Percentiles rank a stretch among this genome's conserved stretches.
Conservation (phyloP, 2,329 filamentous ascomycete genomes). For the Cadophora malorum region DNA sequence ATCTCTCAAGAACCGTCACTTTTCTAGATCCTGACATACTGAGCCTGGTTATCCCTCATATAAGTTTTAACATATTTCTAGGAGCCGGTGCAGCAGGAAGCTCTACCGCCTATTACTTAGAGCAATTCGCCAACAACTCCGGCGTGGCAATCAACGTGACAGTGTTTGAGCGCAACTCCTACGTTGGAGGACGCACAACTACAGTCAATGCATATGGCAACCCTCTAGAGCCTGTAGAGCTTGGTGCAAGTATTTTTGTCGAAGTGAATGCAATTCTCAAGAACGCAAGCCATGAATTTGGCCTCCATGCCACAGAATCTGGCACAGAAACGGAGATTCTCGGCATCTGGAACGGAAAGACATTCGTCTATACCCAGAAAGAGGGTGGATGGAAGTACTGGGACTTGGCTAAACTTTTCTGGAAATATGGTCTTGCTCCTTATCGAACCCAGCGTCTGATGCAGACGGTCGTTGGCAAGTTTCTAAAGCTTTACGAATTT, state of each 20-base stretch:
- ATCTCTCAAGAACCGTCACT: not conserved
- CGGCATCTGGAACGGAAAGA: slow-evolving; percentile 83
- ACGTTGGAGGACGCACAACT: slow-evolving; percentile 84
- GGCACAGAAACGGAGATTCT: slow-evolving; percentile 57
- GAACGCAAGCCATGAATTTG: slow-evolving; percentile 73
- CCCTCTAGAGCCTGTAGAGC: slow-evolving; percentile 72
- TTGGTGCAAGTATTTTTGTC: slow-evolving; percentile 94
- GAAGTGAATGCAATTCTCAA: slow-evolving; percentile 82
- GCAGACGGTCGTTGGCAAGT: slow-evolving; percentile 72
- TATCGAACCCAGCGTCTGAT: slow-evolving; percentile 76
- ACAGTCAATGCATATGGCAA: slow-evolving; percentile 81
- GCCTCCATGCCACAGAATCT: slow-evolving; percentile 61
- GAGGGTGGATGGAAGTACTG: slow-evolving; percentile 73
- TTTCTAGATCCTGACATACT: not conserved
- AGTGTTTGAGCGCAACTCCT: slow-evolving; percentile 80
- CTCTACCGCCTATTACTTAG: slow-evolving; percentile 84
- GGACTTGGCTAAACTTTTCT: slow-evolving; percentile 79
- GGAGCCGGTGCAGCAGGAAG: slow-evolving; percentile 90
- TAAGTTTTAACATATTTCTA: slow-evolving; percentile 46
- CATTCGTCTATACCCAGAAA: slow-evolving; percentile 72
- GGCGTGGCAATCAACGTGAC: slow-evolving; percentile 76
- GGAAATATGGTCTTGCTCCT: slow-evolving; percentile 84
- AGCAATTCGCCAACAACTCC: slow-evolving; percentile 68
- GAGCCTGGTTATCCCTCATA: not conserved
- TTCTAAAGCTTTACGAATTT: slow-evolving; percentile 79